Conservation (phyloP, 768 basidiomycete genomes). For the Fomitopsis pulvina region DNA sequence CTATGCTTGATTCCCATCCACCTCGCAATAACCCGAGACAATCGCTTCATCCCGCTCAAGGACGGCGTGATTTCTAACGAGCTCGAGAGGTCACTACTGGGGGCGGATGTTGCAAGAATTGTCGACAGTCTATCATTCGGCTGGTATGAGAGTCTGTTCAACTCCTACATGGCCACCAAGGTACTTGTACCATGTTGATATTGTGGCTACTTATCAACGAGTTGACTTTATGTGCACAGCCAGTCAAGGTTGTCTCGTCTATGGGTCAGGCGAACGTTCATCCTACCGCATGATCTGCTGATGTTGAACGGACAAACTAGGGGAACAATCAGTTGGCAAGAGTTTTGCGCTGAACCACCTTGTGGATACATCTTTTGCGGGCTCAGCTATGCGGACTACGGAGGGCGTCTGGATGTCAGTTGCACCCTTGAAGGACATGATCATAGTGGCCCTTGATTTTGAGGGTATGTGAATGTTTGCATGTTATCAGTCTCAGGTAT, state of each 20-base stretch:
- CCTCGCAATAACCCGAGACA: slow-evolving; percentile 51
- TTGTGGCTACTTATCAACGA: neutral
- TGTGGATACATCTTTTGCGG: slow-evolving; percentile 58
- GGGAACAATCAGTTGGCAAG: slow-evolving; percentile 62
- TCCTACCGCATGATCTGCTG: too few species aligned
- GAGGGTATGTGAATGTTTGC: slow-evolving; percentile 53
- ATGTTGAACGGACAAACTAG: too few species aligned
- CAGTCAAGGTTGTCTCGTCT: slow-evolving; percentile 58
- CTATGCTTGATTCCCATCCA: slow-evolving; percentile 62
- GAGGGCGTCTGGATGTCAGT: slow-evolving; percentile 67
- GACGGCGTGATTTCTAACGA: slow-evolving; percentile 47
- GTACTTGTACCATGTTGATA: slow-evolving; percentile 22
- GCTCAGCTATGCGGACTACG: slow-evolving; percentile 58
- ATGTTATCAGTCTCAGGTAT: too few species aligned
- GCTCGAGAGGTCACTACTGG: slow-evolving; percentile 46
- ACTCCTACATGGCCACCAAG: slow-evolving; percentile 55
- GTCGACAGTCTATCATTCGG: slow-evolving; percentile 51
- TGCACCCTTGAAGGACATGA: slow-evolving; percentile 46
- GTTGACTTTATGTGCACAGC: slow-evolving; percentile 25
- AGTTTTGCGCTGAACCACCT: slow-evolving; percentile 55
- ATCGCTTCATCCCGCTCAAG: slow-evolving; percentile 54
- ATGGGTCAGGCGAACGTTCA: slow-evolving; percentile 46
- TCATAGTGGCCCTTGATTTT: slow-evolving; percentile 58
- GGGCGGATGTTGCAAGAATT: slow-evolving; percentile 52
- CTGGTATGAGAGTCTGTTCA: slow-evolving; percentile 61